These are phyloP conservation scores for Pythium plurisporium DNA, from an alignment of 352 stramenopile genomes.

Conservation along the genomic window DNA sequence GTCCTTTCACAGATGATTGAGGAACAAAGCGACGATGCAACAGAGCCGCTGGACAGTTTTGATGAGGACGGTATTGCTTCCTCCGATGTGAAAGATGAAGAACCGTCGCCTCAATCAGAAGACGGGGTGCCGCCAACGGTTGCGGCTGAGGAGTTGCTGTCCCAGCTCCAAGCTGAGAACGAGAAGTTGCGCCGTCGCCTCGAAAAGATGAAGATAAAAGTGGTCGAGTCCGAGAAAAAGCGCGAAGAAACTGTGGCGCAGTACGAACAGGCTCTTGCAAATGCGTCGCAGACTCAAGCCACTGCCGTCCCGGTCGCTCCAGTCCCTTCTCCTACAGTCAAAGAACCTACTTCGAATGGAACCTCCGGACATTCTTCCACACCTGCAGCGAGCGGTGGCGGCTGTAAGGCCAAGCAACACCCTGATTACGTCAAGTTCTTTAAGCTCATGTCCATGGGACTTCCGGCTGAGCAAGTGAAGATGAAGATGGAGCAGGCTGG, in stretches of 20 bases:
- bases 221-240: slow-evolving; percentile 48
- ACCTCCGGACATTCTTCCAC: slow-evolving; percentile 13
- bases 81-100: slow-evolving; percentile 34
- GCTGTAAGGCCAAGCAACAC: slow-evolving; percentile 61
- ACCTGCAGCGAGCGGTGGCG: slow-evolving; percentile 12
- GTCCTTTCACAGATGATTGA: slow-evolving; percentile 46
- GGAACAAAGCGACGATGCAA: slow-evolving; percentile 57
- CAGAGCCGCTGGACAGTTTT: slow-evolving; percentile 46
- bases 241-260: slow-evolving; percentile 53
- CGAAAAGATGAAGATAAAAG: slow-evolving; percentile 71
- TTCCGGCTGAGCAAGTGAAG: slow-evolving; percentile 79
- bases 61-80: slow-evolving; percentile 47
- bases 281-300: slow-evolving; percentile 6
- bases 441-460: slow-evolving; percentile 75
- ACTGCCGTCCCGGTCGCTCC: slow-evolving; percentile 3
- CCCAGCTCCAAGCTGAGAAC: slow-evolving; percentile 67
- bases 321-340: slow-evolving; percentile 11
- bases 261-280: slow-evolving; percentile 27
- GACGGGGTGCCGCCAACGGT: slow-evolving; percentile 20
- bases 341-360: slow-evolving; percentile 11
- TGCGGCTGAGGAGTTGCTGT: slow-evolving; percentile 33
- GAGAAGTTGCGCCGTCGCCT: slow-evolving; percentile 66
- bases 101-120: slow-evolving; percentile 25
- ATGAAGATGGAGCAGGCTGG: slow-evolving; percentile 81
- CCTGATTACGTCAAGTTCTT: slow-evolving; percentile 81